phyloP scores from a whole-genome alignment of 208 protist species.

The Angomonas deanei region DNA sequence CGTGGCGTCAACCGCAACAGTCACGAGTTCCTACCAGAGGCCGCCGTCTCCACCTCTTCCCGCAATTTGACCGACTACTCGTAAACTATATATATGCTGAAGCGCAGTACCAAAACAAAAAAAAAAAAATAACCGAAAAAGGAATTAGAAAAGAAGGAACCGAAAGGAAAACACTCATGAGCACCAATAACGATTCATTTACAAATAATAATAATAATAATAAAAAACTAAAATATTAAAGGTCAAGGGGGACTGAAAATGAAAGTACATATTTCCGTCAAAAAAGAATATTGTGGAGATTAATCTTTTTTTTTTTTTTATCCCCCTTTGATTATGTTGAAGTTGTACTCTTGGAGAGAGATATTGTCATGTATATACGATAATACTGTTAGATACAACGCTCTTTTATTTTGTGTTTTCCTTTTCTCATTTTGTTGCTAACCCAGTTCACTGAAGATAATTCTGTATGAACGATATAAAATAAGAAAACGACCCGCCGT shows the following conservation, averaged over 20 bases:
- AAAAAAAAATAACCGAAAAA: background rate
- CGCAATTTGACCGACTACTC: conserved; percentile 3
- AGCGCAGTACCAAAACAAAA: background rate
- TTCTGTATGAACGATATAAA: background rate
- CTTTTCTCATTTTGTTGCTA: conserved; percentile 4
- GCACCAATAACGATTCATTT: no score
- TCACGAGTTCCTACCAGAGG: conserved; percentile 36
- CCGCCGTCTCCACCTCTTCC: conserved; percentile 38
- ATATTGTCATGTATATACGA: conserved; percentile 12
- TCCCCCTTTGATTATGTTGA: background rate
- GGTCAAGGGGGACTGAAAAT: background rate
- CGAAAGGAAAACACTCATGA: no score
- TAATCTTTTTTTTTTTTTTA: conserved; percentile 14
- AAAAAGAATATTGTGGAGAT: background rate
- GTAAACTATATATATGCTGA: background rate
- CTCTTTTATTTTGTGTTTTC: conserved; percentile 8
- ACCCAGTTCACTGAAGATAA: no score
- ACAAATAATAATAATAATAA: no score
- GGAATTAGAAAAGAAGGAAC: background rate
- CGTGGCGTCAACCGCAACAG: conserved; percentile 7
- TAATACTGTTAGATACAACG: no score
- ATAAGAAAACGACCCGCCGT: background rate
- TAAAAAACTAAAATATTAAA: background rate
- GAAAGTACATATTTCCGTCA: conserved; percentile 1
- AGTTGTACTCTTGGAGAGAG: background rate